These are phyloP conservation scores for Mallotus japonicus DNA, from an alignment of 441 rosid species.

Conservation along the genomic window DNA sequence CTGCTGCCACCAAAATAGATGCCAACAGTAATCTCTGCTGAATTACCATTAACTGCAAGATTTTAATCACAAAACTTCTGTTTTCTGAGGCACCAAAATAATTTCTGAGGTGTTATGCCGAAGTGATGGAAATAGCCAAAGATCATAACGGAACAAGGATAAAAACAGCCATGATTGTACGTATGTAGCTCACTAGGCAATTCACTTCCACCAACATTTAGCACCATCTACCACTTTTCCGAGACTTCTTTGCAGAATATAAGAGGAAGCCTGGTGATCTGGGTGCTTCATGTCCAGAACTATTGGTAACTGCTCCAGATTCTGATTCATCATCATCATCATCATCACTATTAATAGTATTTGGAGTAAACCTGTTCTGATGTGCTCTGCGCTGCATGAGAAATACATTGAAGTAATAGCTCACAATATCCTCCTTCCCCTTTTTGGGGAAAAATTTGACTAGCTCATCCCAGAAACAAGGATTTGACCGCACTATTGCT, in stretches of 20 bases:
- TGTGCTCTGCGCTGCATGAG: slow-evolving; percentile 68
- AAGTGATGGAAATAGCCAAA: slow-evolving; percentile 5
- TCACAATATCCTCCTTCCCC: slow-evolving; percentile 59
- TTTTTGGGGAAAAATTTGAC: slow-evolving; percentile 39
- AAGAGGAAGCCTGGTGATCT: slow-evolving; percentile 47
- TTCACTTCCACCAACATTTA: not conserved
- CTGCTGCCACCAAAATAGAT: slow-evolving; percentile 1
- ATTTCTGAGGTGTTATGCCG: not conserved
- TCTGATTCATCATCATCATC: slow-evolving; percentile 33
- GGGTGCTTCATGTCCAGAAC: slow-evolving; percentile 30
- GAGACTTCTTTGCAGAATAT: slow-evolving; percentile 56
- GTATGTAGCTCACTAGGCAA: not conserved
- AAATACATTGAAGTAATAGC: slow-evolving; percentile 78
- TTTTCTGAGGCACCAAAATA: slow-evolving; percentile 1
- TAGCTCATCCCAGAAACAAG: slow-evolving; percentile 50
- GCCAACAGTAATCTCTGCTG: not conserved
- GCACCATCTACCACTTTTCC: slow-evolving; percentile 31
- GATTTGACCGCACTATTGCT: slow-evolving; percentile 41
- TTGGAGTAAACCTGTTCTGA: slow-evolving; percentile 59
- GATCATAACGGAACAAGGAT: slow-evolving; percentile 1
- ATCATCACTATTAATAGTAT: slow-evolving; percentile 59
- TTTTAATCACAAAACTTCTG: not conserved
- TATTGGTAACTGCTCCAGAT: slow-evolving; percentile 25
- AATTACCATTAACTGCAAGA: not conserved
- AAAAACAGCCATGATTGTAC: slow-evolving; percentile 6